Evolutionary conservation across 164 flowering plant species (phyloP).

Genomic region (Buxus sempervirens): DNA sequence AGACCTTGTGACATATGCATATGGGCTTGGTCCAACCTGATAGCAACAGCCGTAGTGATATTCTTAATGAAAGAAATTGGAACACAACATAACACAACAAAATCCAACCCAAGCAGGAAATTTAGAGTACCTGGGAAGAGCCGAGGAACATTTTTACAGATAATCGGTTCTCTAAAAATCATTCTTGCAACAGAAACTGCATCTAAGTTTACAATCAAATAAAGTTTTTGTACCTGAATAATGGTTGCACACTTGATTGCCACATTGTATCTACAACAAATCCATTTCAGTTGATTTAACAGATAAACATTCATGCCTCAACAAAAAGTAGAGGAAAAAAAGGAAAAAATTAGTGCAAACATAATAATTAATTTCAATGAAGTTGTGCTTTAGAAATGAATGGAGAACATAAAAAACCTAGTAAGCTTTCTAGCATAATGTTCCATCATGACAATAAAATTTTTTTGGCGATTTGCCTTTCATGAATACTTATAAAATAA

Average conservation of each 20-base stretch:
- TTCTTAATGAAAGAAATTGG: neutral
- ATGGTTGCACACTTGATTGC: slow-evolving; percentile 93
- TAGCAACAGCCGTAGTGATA: slow-evolving; percentile 3
- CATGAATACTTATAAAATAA: too few relatives aligned
- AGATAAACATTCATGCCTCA: neutral
- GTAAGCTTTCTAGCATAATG: too few relatives aligned
- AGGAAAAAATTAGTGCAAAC: neutral
- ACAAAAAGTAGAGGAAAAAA: neutral
- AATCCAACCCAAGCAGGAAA: neutral
- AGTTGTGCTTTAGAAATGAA: too few relatives aligned
- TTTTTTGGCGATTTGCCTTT: too few relatives aligned
- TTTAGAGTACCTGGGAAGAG: slow-evolving; percentile 74
- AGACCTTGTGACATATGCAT: slow-evolving; percentile 89
- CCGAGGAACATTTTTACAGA: slow-evolving; percentile 86
- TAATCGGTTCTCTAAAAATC: slow-evolving; percentile 94
- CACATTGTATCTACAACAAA: slow-evolving; percentile 57
- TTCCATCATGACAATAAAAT: too few relatives aligned
- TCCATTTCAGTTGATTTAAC: slow-evolving; percentile 7
- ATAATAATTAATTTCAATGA: too few relatives aligned
- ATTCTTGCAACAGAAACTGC: slow-evolving; percentile 53
- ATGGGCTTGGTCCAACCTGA: slow-evolving; percentile 98
- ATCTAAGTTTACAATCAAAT: neutral
- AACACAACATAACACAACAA: neutral
- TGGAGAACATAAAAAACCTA: too few relatives aligned
- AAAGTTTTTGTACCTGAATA: slow-evolving; percentile 51